Base-by-base conservation (phyloP, 2,329 filamentous ascomycete genomes). In the Lachnellula suecica region DNA sequence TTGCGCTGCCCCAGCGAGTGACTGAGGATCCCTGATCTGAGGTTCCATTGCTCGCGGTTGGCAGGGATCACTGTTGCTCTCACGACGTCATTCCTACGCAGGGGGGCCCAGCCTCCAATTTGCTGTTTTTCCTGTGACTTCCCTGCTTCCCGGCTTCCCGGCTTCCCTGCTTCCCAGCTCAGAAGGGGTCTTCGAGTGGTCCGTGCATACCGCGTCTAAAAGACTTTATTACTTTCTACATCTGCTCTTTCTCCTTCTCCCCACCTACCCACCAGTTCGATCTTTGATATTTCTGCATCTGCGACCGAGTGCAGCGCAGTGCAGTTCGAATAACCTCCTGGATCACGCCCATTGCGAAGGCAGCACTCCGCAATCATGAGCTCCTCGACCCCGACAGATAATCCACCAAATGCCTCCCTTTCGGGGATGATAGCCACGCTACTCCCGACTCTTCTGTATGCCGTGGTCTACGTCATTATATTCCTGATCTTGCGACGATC, bases 401-500 rank as follows among this genome's bases (percentile, higher is more conserved):
- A 38, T 24, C 43, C 51, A 15, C 49, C 54, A 25, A 44, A n/a
- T n/a, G n/a, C 57, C 38, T 66, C 66, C 37, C 37, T 68, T 23
- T 67, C 65, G 3, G 74, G 72, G 15, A 66, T 82, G 46, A 54
- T 82, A 25, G 70, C 74, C 37, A 79, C 76, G 13, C 66, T 82
- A 37, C 60, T 78, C 6, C 72, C 77, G 24, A 62, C 77, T 11
- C 58, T 76, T 19, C 59, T 75, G 43, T 68, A 75, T 22, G 69
- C 63, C n/a, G 68, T 65, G 11, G 75, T 79, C 63, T 68, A 78
- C 31, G 34, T 75, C n/a, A 47, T 72, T 38, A 60, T 69, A 46
- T 82, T 82, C 65, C 59, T 81, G 41, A 64, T 80, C 44, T 65
- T 82, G 54, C 76, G 79, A 52, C 70, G 68, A 51, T 73, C 67